Evolutionary conservation across 768 basidiomycete species (phyloP).

Genomic region (Kwoniella europaea): DNA sequence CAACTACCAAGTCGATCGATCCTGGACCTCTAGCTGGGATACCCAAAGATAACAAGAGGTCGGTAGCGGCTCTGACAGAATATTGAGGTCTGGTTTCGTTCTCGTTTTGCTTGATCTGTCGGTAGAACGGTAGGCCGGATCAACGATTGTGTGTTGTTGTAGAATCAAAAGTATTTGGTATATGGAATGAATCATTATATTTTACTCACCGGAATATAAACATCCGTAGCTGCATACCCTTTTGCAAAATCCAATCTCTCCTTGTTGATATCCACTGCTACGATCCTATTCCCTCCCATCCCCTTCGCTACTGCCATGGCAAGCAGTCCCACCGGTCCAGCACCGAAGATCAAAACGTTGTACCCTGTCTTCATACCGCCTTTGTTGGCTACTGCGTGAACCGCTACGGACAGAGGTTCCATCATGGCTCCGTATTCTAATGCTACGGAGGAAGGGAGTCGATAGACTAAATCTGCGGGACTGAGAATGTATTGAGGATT

Average conservation of each 20-base stretch:
- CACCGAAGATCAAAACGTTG: conserved; percentile 83
- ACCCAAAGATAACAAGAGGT: conserved; percentile 69
- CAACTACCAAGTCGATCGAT: conserved; percentile 82
- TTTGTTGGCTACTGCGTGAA: conserved; percentile 82
- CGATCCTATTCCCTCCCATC: conserved; percentile 78
- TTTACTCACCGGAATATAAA: conserved; percentile 54
- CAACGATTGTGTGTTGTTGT: too few relatives aligned
- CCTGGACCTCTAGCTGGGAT: conserved; percentile 73
- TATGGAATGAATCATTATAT: too few relatives aligned
- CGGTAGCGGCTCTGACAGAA: conserved; percentile 71
- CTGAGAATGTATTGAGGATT: conserved; percentile 9
- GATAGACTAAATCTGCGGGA: conserved; percentile 72
- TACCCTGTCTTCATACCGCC: conserved; percentile 75
- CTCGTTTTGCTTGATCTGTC: conserved; percentile 59
- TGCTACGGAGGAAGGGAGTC: conserved; percentile 78
- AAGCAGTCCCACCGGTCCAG: conserved; percentile 76
- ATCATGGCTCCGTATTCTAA: conserved; percentile 97
- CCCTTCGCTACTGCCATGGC: conserved; percentile 97
- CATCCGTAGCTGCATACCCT: conserved; percentile 78
- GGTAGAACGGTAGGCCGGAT: too few relatives aligned
- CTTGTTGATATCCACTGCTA: conserved; percentile 72
- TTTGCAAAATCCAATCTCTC: conserved; percentile 84
- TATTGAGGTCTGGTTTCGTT: conserved; percentile 72
- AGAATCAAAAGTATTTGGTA: too few relatives aligned
- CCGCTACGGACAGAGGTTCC: conserved; percentile 90